Base-by-base conservation (phyloP, 441 rosid species). In the Pelargonium cotyledonis region DNA sequence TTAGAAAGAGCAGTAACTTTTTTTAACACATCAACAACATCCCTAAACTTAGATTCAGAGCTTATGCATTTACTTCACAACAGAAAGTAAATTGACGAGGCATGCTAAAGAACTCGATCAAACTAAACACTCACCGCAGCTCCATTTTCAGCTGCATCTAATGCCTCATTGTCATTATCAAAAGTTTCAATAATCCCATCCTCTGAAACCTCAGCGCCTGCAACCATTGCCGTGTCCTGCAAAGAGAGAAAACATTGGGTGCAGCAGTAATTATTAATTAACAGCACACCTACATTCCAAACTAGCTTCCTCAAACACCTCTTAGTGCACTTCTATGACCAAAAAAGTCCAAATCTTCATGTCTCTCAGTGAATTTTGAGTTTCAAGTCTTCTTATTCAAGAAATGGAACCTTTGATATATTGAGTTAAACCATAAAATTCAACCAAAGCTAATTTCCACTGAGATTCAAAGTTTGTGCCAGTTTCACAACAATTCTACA, bases 101-200 rank as follows among this genome's bases (percentile, higher is more conserved):
- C 15, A 51, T 18, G 6, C 58, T 5, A 51, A 51, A 51, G 58
- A 51, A 51, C 58, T 3, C 31, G 10, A 38, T 16, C 18, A 67
- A 51, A 69, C 16, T 6, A 63, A 72, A 63, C 11, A 76, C 80
- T 23, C 78, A 92, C 97, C 87, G 78, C 90, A 19, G 79, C 82
- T 18, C 84, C 88, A 73, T 78, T 82, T 58, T 83, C 74, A 75
- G 83, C 85, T 7, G 96, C 93, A 77, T 84, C 88, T 12, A 92
- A 81, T 14, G 95, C 92, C 68, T 88, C 91, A 44, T 89, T 91
- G 38, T 89, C 97, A 47, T 89, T 92, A 69, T 80, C 85, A 63
- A 86, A 92, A 67, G 91, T 85, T 79, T 89, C 87, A 65, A 89
- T 79, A 72, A 85, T 26, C 47, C 96, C 95, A 68, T 83, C 91